These are phyloP conservation scores for Lenwebbia sp. DNA, from an alignment of 345 rosid species.

Conservation along the genomic window DNA sequence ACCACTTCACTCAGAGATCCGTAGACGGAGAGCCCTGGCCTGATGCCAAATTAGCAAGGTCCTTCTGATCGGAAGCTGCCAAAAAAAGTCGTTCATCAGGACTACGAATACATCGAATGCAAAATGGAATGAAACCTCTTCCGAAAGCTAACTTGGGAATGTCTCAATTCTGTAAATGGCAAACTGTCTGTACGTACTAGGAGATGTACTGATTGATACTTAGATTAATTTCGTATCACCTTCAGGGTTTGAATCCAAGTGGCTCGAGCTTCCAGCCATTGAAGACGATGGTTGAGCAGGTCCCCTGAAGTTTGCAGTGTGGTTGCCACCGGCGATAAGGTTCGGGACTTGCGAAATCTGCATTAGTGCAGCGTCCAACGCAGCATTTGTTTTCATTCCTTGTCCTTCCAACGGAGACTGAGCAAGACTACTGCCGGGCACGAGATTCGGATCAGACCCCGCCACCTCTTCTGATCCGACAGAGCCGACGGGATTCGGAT, in stretches of 20 bases:
- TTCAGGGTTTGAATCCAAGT: neutral
- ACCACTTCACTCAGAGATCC: too few species aligned
- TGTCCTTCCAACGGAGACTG: neutral
- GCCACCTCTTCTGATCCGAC: neutral
- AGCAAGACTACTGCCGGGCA: neutral
- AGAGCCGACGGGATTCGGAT: neutral
- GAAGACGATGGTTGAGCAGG: neutral
- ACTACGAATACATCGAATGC: neutral
- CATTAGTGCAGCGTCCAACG: neutral
- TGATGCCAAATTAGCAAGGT: neutral
- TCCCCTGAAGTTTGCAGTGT: neutral
- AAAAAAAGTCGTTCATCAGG: neutral
- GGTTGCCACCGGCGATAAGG: neutral
- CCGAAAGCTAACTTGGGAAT: neutral
- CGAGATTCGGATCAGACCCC: neutral
- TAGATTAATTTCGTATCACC: neutral
- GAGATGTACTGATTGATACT: neutral
- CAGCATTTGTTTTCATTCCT: neutral
- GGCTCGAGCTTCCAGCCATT: neutral
- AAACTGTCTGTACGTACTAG: neutral
- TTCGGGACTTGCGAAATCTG: neutral
- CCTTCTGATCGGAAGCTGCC: neutral
- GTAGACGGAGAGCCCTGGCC: too few species aligned
- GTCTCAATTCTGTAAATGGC: rapidly evolving
- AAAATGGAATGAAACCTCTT: neutral